Evolutionary conservation across 1,284 basidiomycete genomes (phyloP).

Genomic region (Austroboletus novae-zelandiae): DNA sequence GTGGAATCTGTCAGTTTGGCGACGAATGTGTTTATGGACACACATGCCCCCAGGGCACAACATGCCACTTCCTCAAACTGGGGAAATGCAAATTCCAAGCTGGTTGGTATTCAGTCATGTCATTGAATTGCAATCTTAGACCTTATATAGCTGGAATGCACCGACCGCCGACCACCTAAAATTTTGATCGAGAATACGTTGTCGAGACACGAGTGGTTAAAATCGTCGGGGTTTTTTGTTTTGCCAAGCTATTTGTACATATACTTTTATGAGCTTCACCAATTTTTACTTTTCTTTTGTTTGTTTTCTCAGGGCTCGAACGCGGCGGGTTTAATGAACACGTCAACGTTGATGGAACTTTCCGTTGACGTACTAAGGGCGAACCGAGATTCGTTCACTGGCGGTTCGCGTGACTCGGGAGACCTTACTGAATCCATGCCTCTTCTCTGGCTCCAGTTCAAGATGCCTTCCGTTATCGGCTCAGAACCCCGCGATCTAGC

Average conservation of each 20-base stretch:
- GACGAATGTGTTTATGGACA: slow-evolving; percentile 63
- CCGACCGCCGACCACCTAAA: slow-evolving; percentile 19
- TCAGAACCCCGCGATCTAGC: slow-evolving; percentile 41
- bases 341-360: slow-evolving; percentile 35
- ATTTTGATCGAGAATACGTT: slow-evolving; percentile 6
- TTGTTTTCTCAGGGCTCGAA: slow-evolving; percentile 22
- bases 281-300: slow-evolving; percentile 16
- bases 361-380: slow-evolving; percentile 33
- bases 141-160: slow-evolving; percentile 36
- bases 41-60: slow-evolving; percentile 45
- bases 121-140: slow-evolving; percentile 15
- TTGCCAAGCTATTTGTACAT: slow-evolving; percentile 32
- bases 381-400: slow-evolving; percentile 20
- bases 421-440: slow-evolving; percentile 22
- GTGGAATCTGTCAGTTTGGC: slow-evolving; percentile 53
- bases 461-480: slow-evolving; percentile 34
- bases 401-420: slow-evolving; percentile 30
- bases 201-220: slow-evolving; percentile 5
- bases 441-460: slow-evolving; percentile 23
- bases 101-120: slow-evolving; percentile 37
- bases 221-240: slow-evolving; percentile 12
- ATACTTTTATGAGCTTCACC: slow-evolving; percentile 28
- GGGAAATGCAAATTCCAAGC: slow-evolving; percentile 59
- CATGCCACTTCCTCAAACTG: slow-evolving; percentile 51
- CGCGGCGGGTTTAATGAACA: slow-evolving; percentile 30